Percentiles rank a stretch among this genome's conserved stretches.
Evolutionary conservation across 2,329 filamentous ascomycete species (phyloP).

Genomic region (Acephala macrosclerotiorum): DNA sequence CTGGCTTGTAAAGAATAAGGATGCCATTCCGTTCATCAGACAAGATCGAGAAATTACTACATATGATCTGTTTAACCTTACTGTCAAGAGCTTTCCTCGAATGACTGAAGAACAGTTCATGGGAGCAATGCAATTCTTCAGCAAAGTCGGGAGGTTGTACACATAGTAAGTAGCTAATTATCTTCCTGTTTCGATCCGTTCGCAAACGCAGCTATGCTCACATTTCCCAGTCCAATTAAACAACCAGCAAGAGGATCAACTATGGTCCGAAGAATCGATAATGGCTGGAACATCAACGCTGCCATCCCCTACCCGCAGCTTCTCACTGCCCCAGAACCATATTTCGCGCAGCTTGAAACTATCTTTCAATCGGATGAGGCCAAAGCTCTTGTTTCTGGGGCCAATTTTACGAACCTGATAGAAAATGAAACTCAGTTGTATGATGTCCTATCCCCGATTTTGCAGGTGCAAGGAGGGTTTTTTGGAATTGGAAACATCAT

Average conservation of each 20-base stretch:
- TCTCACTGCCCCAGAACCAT: neutral
- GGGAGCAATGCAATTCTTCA: neutral
- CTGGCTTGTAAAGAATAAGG: neutral
- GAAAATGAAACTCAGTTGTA: neutral
- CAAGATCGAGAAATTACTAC: neutral
- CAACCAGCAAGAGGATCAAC: neutral
- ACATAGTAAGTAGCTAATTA: neutral
- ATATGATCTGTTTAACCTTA: neutral
- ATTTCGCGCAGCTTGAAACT: neutral
- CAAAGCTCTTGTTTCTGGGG: neutral
- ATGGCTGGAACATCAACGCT: slow-evolving; percentile 6
- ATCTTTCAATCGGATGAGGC: neutral
- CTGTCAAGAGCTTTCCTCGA: neutral
- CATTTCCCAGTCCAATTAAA: neutral
- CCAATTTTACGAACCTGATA: neutral
- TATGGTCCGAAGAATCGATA: slow-evolving; percentile 7
- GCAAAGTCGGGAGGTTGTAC: neutral
- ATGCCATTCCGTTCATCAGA: neutral
- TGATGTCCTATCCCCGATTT: neutral
- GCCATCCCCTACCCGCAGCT: neutral
- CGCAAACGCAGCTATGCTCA: neutral
- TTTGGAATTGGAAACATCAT: neutral
- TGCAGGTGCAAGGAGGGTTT: neutral
- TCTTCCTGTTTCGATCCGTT: neutral
- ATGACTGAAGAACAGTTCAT: neutral